These are phyloP conservation scores for Tardiomyces depauwii DNA, from an alignment of 1,139 yeast species.

Conservation along the genomic window DNA sequence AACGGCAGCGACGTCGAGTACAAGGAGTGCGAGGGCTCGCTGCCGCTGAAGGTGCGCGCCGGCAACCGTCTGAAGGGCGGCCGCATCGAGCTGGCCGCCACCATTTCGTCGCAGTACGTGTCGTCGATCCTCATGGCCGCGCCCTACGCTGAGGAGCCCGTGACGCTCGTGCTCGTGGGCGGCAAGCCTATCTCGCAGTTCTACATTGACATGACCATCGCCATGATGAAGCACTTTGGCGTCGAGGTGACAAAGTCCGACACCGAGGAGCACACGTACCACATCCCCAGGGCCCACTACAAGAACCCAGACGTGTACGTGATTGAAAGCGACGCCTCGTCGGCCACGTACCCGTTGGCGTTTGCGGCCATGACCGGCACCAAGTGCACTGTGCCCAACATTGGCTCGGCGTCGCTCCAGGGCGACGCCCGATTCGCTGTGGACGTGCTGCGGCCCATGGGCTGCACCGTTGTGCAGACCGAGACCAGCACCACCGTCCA, in stretches of 20 bases:
- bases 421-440: conserved; percentile 97
- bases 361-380: conserved; percentile 97
- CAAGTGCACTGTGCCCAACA: conserved; percentile 85
- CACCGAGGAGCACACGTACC: conserved; percentile 72
- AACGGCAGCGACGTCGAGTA: conserved; percentile 74
- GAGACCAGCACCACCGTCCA: conserved; percentile 80
- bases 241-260: conserved; percentile 60
- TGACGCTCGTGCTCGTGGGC: conserved; percentile 79
- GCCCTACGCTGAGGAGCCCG: conserved; percentile 85
- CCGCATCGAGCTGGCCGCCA: conserved; percentile 85
- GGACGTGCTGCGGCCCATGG: conserved; percentile 91
- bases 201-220: conserved; percentile 93
- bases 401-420: conserved; percentile 84
- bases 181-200: conserved; percentile 95
- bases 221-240: conserved; percentile 91
- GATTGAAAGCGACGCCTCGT: conserved; percentile 96
- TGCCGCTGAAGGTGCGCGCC: conserved; percentile 67
- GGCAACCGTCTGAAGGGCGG: conserved; percentile 80
- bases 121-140: conserved; percentile 96
- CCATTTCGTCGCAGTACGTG: conserved; percentile 94
- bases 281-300: conserved; percentile 77
- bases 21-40: conserved; percentile 64
- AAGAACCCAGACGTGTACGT: conserved; percentile 74
- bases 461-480: conserved; percentile 78
- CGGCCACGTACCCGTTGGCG: conserved; percentile 96